Base-by-base conservation (phyloP, 306 rosid species). In the Trifolium repens region DNA sequence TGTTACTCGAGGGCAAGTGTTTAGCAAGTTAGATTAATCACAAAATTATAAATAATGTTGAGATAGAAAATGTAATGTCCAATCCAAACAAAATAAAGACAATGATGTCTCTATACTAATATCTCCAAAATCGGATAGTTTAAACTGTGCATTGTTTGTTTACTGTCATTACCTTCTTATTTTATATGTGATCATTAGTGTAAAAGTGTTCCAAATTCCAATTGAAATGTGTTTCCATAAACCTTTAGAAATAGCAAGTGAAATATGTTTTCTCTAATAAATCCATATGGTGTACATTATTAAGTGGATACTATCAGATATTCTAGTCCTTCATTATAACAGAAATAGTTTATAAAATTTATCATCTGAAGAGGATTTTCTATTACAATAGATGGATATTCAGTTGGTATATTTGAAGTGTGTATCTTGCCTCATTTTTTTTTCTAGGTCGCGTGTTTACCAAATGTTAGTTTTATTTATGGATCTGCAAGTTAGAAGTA, bases 341-440 rank as follows among this genome's bases (percentile, higher is more conserved):
- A 49, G 17, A 49, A 49, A 49, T 49, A 15, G 7, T 49, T 49
- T 15, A 49, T 14, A 14, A 49, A 15, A 14, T 27, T 8, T 58
- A 49, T n/a, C 11, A 59, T 22, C 15, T 74, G 58, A 26, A 47
- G 43, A 44, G 40, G 40, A 47, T 46, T 57, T 37, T 67, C 30
- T 5, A 19, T n/a, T 24, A 59, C 27, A 7, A 35, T 37, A 53
- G 17, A 8, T 58, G 42, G 24, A 47, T 49, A 44, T 68, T 53
- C 34, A 39, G 13, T 13, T n/a, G 19, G 60, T 60, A 53, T 22
- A 42, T 74, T 39, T 65, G 32, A 10, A 13, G 80, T 60, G 60
- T 47, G 50, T 74, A 58, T 74, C 43, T 74, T 71, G 47, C 42
- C 9, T 35, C 32, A 27, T 58, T 24, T 68, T 66, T 50, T 7